Evolutionary conservation across 495 filamentous ascomycete genomes (phyloP).

Genomic region (Xylaria longipes): DNA sequence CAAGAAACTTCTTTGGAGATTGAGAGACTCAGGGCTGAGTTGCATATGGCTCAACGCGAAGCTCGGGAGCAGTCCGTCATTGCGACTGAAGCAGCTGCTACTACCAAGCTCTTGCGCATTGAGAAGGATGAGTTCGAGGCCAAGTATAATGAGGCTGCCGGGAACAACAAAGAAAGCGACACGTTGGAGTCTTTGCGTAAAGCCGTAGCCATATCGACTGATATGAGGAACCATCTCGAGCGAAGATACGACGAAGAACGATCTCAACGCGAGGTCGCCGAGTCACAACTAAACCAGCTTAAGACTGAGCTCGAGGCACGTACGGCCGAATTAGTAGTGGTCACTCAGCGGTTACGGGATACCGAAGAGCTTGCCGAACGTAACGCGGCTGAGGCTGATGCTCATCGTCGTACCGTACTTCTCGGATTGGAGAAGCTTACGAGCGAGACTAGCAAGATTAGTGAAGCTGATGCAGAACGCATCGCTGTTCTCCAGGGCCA

Average conservation of each 20-base stretch:
- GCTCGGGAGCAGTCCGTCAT: constrained; percentile 79
- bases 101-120: constrained; percentile 72
- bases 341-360: constrained; percentile 76
- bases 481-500: constrained; percentile 79
- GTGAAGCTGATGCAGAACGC: constrained; percentile 73
- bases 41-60: constrained; percentile 76
- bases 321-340: constrained; percentile 77
- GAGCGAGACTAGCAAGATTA: constrained; percentile 56
- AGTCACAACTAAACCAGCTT: constrained; percentile 79
- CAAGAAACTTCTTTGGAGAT: constrained; percentile 81
- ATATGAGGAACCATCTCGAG: constrained; percentile 77
- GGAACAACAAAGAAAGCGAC: constrained; percentile 71
- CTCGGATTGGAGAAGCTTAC: constrained; percentile 78
- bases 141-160: constrained; percentile 71
- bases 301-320: constrained; percentile 85
- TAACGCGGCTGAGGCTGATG: constrained; percentile 83
- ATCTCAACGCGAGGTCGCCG: constrained; percentile 73
- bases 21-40: constrained; percentile 81
- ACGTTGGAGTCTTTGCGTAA: constrained; percentile 77
- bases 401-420: constrained; percentile 83
- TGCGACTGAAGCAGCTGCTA: constrained; percentile 74
- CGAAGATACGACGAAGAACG: constrained; percentile 86
- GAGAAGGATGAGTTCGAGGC: constrained; percentile 82
- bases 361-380: constrained; percentile 91
- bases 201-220: constrained; percentile 78